Conservation (phyloP, 495 filamentous ascomycete species). For the Hypoxylon lenormandii region DNA sequence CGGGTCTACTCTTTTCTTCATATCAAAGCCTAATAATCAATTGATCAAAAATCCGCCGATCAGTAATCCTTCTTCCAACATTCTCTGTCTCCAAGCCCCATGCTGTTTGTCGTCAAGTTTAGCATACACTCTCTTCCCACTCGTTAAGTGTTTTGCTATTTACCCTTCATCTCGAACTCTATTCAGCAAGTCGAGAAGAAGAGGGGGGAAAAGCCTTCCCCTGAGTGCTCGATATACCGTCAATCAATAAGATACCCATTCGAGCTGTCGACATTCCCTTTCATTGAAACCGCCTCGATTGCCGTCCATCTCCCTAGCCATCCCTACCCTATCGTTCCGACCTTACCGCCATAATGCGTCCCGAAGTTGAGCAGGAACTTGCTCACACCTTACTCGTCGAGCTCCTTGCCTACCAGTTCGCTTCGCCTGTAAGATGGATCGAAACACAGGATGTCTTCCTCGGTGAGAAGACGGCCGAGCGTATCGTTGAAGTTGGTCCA, state of each 20-base stretch:
- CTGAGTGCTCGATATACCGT: conserved; percentile 14
- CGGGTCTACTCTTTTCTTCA: conserved; percentile 22
- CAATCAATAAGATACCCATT: conserved; percentile 20
- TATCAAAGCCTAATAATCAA: conserved; percentile 32
- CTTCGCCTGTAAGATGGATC: conserved; percentile 98
- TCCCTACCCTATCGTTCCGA: conserved; percentile 40
- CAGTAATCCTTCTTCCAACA: conserved; percentile 20
- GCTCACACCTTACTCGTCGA: conserved; percentile 97
- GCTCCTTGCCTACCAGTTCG: conserved; percentile 98
- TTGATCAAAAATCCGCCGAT: conserved; percentile 18
- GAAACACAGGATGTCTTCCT: conserved; percentile 99
- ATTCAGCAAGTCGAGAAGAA: background rate
- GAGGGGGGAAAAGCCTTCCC: conserved; percentile 6
- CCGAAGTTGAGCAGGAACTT: conserved; percentile 98
- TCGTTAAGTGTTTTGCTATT: conserved; percentile 1
- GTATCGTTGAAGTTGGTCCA: conserved; percentile 96
- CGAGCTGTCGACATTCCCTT: conserved; percentile 27
- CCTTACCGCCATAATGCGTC: conserved; percentile 78
- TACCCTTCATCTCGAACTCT: conserved; percentile 2
- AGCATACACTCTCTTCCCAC: conserved; percentile 34
- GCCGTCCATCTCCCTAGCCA: conserved; percentile 8
- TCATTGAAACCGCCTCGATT: conserved; percentile 8
- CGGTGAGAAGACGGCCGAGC: conserved; percentile 91
- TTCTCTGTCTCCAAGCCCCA: conserved; percentile 2
- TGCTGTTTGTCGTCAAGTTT: conserved; percentile 27